These are phyloP conservation scores for Pythium apleroticum DNA, from an alignment of 352 stramenopile genomes.

Conservation along the genomic window DNA sequence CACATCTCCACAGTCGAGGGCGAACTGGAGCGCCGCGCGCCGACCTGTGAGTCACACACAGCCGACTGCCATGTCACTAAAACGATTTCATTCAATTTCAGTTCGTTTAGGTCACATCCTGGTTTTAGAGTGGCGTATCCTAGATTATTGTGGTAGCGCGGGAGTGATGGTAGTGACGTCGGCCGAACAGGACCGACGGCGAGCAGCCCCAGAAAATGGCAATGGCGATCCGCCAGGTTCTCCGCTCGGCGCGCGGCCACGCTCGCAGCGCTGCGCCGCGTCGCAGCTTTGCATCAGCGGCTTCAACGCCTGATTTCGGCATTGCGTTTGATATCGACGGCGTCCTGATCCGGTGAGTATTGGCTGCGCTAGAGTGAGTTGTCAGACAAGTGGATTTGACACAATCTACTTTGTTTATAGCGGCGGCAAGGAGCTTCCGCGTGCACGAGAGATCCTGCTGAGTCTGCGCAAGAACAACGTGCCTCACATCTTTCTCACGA, in stretches of 20 bases:
- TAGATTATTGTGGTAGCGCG: neutral
- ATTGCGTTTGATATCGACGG: constrained; percentile 92
- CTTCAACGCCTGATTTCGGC: constrained; percentile 43
- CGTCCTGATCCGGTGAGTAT: constrained; percentile 80
- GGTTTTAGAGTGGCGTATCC: neutral
- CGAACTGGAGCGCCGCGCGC: too few species aligned
- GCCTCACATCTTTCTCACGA: constrained; percentile 90
- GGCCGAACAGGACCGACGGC: neutral
- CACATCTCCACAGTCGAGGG: too few species aligned
- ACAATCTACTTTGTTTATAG: too few species aligned
- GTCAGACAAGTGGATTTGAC: neutral
- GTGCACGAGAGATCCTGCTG: constrained; percentile 63
- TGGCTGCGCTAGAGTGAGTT: neutral
- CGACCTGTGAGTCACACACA: too few species aligned
- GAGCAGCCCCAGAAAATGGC: neutral
- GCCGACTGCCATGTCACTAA: neutral
- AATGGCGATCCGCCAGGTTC: neutral
- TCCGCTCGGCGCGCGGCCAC: neutral
- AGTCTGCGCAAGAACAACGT: constrained; percentile 59
- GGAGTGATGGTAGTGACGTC: constrained; percentile 5
- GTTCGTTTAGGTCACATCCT: neutral
- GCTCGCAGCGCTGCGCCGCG: constrained; percentile 38
- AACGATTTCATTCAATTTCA: too few species aligned
- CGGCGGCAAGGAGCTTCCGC: constrained; percentile 71
- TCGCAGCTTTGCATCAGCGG: neutral